Base-by-base conservation (phyloP, 164 flowering plant species). In the Nymphaea colorata region DNA sequence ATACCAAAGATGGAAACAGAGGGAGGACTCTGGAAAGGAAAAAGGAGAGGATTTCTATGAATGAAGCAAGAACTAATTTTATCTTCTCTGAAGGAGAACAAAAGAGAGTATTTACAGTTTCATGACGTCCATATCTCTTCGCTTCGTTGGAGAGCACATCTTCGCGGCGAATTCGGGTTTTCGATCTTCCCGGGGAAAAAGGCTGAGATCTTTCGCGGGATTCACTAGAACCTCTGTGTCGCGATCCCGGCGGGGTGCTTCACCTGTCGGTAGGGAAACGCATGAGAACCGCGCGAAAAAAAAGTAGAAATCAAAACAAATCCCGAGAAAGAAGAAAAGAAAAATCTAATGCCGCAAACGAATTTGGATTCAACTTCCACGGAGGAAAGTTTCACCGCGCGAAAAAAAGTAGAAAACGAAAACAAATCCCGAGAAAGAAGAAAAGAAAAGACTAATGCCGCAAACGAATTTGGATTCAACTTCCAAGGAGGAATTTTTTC, bases 91-190 rank as follows among this genome's bases (percentile, higher is more conserved):
- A 36, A 61, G 25, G 41, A 61, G 16, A 25, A 55, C 18, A 62
- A 55, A 3, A 41, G 8, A 7, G 16, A 70, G 47, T 55, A 68
- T 5, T 73, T 74, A 88, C 93, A 88, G 84, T 76, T 88, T 88
- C 94, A 88, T 88, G 82, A 88, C 77, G 76, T 88, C 94, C 91
- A 86, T 86, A 76, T 88, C 94, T 8, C 94, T 75, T 71, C 94
- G 82, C 68, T 88, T 88, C 87, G 84, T 85, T 63, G 91, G 91
- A 7, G 94, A 88, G 71, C 91, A 85, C 94, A 88, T 88, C 41
- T 68, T 59, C 60, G 6, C 15, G 57, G 57, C 57, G 57, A 15
- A 51, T 51, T 51, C 57, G 15, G 57, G 36, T 25, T 25, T 25
- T 25, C 36, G 36, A 25, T 25, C 36, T 25, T 25, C 36, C 36